These are phyloP conservation scores for Candida jianshihensis DNA, from an alignment of 805 yeast genomes.

Conservation along the genomic window DNA sequence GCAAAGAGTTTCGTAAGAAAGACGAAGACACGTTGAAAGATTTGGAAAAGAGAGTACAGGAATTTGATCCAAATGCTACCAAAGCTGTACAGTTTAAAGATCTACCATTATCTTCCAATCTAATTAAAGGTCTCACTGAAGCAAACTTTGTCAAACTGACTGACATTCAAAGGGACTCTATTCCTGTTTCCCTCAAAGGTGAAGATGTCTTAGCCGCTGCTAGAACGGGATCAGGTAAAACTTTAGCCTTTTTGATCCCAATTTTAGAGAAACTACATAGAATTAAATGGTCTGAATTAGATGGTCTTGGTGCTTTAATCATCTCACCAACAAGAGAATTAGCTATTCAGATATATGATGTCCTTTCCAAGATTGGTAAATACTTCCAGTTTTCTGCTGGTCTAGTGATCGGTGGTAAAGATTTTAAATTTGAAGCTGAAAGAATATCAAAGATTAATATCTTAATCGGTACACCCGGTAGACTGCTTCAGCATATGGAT, in stretches of 20 bases:
- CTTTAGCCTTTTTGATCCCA: slow-evolving; percentile 83
- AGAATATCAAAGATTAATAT: slow-evolving; percentile 66
- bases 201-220: slow-evolving; percentile 94
- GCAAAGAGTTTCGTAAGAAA: slow-evolving; percentile 30
- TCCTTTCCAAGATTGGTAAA: slow-evolving; percentile 52
- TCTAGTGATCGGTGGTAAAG: slow-evolving; percentile 56
- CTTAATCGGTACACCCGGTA: slow-evolving; percentile 88
- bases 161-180: slow-evolving; percentile 76
- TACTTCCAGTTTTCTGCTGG: slow-evolving; percentile 56
- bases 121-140: slow-evolving; percentile 66
- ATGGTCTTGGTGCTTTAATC: slow-evolving; percentile 58
- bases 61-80: slow-evolving; percentile 38
- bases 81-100: slow-evolving; percentile 55
- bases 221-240: slow-evolving; percentile 95
- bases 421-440: slow-evolving; percentile 69
- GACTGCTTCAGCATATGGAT: slow-evolving; percentile 69
- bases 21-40: slow-evolving; percentile 31
- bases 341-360: slow-evolving; percentile 68
- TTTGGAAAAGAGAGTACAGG: slow-evolving; percentile 46
- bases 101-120: slow-evolving; percentile 62
- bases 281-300: slow-evolving; percentile 30
- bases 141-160: slow-evolving; percentile 78
- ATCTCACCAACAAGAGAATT: slow-evolving; percentile 64
- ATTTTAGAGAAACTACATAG: slow-evolving; percentile 58
- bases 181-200: slow-evolving; percentile 71